These are phyloP conservation scores for Colletotrichum sidae DNA, from an alignment of 2,329 filamentous ascomycete genomes.

Conservation along the genomic window DNA sequence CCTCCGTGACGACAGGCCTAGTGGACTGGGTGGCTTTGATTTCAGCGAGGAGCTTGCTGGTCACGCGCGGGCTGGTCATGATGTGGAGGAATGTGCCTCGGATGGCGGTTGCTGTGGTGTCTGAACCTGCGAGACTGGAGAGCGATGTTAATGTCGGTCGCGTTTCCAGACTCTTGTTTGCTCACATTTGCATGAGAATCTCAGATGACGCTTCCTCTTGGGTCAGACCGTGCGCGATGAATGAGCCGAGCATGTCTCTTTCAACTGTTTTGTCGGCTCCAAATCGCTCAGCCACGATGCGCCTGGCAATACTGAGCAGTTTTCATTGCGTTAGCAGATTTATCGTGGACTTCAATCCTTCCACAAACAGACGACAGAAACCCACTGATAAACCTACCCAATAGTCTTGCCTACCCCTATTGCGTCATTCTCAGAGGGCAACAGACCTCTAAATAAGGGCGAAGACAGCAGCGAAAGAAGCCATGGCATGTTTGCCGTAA, in stretches of 20 bases:
- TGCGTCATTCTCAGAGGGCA: conserved; percentile 54
- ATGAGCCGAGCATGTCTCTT: conserved; percentile 64
- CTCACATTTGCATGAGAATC: conserved; percentile 51
- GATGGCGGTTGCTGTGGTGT: conserved; percentile 68
- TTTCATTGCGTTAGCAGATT: no score
- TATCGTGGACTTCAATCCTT: no score
- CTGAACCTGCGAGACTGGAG: conserved; percentile 63
- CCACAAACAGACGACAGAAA: not conserved
- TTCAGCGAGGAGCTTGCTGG: conserved; percentile 58
- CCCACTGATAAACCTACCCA: conserved; percentile 50
- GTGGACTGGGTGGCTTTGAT: conserved; percentile 46
- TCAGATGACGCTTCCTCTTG: conserved; percentile 57
- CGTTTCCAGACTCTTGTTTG: conserved; percentile 53
- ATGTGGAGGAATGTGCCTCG: conserved; percentile 66
- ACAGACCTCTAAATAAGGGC: conserved; percentile 52
- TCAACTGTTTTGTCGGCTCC: conserved; percentile 54
- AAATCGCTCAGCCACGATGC: conserved; percentile 59
- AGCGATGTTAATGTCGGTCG: conserved; percentile 28
- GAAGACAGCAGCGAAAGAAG: conserved; percentile 54
- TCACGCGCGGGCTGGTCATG: conserved; percentile 60
- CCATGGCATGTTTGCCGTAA: conserved; percentile 56
- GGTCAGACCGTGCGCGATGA: conserved; percentile 52
- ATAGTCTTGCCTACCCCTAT: conserved; percentile 56
- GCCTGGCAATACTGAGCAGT: conserved; percentile 52
- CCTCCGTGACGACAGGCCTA: conserved; percentile 44